Percentiles rank a stretch among this genome's conserved stretches.
phyloP scores from a whole-genome alignment of 495 filamentous ascomycete species.

The Lophiotrema nucula region DNA sequence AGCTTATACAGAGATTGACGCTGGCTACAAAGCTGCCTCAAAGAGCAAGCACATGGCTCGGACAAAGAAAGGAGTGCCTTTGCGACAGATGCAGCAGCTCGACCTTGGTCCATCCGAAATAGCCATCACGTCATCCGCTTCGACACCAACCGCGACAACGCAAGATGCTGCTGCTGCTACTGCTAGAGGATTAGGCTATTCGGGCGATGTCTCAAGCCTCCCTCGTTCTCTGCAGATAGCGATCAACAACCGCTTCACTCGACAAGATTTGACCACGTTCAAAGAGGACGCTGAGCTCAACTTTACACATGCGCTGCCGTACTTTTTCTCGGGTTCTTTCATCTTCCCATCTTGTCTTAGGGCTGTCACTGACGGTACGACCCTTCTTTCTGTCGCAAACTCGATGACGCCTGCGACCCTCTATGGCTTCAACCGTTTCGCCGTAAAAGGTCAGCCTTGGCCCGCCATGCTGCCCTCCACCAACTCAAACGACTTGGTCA shows the following conservation, averaged over 20 bases:
- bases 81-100: background rate
- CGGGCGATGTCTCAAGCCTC: background rate
- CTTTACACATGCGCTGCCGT: conserved; percentile 1
- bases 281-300: conserved; percentile 1
- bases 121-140: background rate
- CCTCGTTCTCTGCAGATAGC: background rate
- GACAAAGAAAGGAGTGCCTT: no score
- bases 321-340: conserved; percentile 18
- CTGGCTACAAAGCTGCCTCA: no score
- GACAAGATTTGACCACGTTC: background rate
- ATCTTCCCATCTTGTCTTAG: conserved; percentile 6
- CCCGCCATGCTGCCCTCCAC: conserved; percentile 5
- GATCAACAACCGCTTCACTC: conserved; percentile 2
- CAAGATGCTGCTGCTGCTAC: background rate
- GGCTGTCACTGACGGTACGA: background rate
- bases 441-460: background rate
- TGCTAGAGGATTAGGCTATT: background rate
- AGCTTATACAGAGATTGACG: no score
- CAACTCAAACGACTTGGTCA: background rate
- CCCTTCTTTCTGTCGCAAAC: background rate
- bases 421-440: background rate
- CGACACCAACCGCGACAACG: background rate
- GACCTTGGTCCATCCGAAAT: background rate
- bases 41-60: no score
- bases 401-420: conserved; percentile 9